These are phyloP conservation scores for Globisporangium splendens DNA, from an alignment of 352 stramenopile genomes.

Conservation along the genomic window DNA sequence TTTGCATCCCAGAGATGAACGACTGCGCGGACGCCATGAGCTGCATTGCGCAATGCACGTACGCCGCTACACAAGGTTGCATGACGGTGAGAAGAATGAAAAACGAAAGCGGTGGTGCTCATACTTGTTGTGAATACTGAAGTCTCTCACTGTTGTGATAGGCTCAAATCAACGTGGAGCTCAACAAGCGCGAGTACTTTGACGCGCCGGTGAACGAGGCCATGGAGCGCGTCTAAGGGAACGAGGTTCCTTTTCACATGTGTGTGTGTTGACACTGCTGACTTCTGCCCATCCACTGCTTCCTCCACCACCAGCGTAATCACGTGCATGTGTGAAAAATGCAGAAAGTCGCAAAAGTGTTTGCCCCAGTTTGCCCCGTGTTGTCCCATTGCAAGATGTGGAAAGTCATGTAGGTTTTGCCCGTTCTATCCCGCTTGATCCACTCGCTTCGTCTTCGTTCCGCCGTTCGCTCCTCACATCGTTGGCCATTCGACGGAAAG, in stretches of 20 bases:
- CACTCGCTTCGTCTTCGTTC: too few species aligned
- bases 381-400: background rate
- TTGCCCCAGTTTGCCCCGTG: background rate
- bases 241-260: too few species aligned
- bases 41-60: constrained; percentile 90
- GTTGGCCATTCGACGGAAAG: too few species aligned
- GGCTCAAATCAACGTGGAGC: constrained; percentile 90
- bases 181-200: constrained; percentile 79
- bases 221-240: constrained; percentile 63
- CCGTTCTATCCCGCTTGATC: too few species aligned
- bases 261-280: too few species aligned
- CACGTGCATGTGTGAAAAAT: background rate
- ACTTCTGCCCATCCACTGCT: background rate
- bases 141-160: constrained; percentile 10
- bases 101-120: too few species aligned
- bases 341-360: background rate
- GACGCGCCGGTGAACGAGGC: constrained; percentile 27
- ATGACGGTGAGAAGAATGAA: constrained; percentile 69
- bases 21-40: constrained; percentile 83
- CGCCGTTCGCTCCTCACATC: too few species aligned
- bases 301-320: too few species aligned
- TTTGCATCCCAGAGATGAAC: constrained; percentile 60
- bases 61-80: constrained; percentile 88
- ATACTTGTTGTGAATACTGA: background rate
- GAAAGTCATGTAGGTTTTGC: too few species aligned